Evolutionary conservation across 495 filamentous ascomycete species (phyloP).

Genomic region (Hypomontagnella submonticulosa): DNA sequence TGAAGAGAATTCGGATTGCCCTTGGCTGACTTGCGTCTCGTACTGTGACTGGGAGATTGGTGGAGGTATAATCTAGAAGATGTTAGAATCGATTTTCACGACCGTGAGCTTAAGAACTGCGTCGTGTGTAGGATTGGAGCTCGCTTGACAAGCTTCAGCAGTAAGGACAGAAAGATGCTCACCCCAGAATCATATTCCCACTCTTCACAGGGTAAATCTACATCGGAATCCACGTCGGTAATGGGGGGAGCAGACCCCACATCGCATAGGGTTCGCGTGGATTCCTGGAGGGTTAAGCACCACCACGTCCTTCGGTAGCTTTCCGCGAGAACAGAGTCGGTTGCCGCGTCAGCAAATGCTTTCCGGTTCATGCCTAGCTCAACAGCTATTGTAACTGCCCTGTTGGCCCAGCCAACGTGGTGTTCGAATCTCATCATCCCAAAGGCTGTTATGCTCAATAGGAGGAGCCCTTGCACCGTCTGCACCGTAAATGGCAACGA

Average conservation of each 20-base stretch:
- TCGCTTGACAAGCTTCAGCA: neutral
- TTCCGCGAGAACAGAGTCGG: conserved; percentile 70
- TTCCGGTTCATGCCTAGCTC: conserved; percentile 72
- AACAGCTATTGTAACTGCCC: conserved; percentile 69
- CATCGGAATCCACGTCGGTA: conserved; percentile 56
- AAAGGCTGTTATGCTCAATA: conserved; percentile 74
- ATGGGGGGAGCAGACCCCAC: conserved; percentile 31
- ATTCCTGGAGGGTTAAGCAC: conserved; percentile 77
- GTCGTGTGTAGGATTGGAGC: conserved; percentile 1
- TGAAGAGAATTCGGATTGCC: conserved; percentile 65
- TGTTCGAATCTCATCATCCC: conserved; percentile 68
- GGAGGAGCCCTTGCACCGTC: conserved; percentile 71
- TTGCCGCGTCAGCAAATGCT: conserved; percentile 58
- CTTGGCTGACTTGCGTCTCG: conserved; percentile 64
- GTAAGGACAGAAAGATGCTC: conserved; percentile 40
- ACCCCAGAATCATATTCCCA: conserved; percentile 65
- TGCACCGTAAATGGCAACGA: conserved; percentile 63
- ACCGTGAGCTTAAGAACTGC: neutral
- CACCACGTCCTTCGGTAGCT: conserved; percentile 80
- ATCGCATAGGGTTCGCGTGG: conserved; percentile 51
- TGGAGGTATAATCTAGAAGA: conserved; percentile 60
- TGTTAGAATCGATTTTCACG: conserved; percentile 15
- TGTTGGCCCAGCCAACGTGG: conserved; percentile 64
- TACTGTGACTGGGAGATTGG: conserved; percentile 67
- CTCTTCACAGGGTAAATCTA: conserved; percentile 74